Base-by-base conservation (phyloP, 1,284 basidiomycete species). In the Sanghuangporus sanghuang region DNA sequence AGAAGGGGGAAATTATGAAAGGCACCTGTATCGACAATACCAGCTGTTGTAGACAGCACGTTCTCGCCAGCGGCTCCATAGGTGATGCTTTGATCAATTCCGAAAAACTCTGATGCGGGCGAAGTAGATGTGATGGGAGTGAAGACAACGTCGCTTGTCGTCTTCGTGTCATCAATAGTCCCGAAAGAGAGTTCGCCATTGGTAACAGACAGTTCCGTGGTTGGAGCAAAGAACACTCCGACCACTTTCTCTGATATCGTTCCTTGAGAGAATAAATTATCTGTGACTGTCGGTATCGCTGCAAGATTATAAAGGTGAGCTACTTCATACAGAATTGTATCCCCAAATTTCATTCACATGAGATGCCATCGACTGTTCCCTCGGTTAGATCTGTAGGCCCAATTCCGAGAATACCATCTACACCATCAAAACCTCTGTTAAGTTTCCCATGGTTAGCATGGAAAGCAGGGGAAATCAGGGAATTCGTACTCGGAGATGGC, bases 101-200 rank as follows among this genome's bases (percentile, higher is more conserved):
- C 76, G 75, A 75, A 76, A 66, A 71, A 76, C 12, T 68, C 38
- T 27, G 49, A 68, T 9, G 75, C 70, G 2, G 74, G 73, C 1
- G 66, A 69, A 1, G 69, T 67, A 5, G 62, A 32, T 14, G 69
- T 57, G 59, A 65, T 48, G 48, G 57, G 62, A 55, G 52, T 49
- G 44, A 54, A 66, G 14, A 18, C 54, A 18, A 66, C 42, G 11
- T 38, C 32, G 6, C 69, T 68, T 11, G 67, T 68, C 55, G 66
- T 65, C 58, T 68, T 68, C 61, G 53, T 62, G 7, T 65, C 21
- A 57, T 71, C 69, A 38, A 67, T 58, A 6, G 65, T 66, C 14
- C 69, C 70, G 59, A 71, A 71, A 27, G 64, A 64, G 27, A 71
- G 61, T 61, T 71, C 67, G 55, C 70, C 70, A 54, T 71, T 71